A percentile compares a stretch with the other conserved stretches of the same genome.
Conservation (phyloP, 2,329 filamentous ascomycete genomes). For the Aspergillus fischeri region DNA sequence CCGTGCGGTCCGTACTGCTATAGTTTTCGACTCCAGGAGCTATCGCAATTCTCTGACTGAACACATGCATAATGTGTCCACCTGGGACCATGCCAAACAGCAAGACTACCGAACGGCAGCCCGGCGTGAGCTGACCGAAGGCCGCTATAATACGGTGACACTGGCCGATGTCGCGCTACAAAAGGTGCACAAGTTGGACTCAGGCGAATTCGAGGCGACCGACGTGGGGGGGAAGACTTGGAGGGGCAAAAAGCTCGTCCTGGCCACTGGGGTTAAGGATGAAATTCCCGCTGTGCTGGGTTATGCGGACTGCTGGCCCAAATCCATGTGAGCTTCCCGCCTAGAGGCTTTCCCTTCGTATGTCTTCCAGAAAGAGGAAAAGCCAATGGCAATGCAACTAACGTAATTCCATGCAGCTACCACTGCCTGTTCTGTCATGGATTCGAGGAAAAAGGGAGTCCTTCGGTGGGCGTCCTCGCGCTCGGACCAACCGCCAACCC, state of each 20-base stretch:
- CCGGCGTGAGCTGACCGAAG: background rate
- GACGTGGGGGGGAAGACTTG: no score
- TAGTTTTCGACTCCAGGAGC: background rate
- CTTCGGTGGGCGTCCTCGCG: background rate
- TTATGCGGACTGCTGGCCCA: no score
- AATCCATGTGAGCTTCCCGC: conserved; percentile 23
- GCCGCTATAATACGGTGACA: background rate
- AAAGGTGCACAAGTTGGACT: background rate
- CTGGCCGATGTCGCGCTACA: background rate
- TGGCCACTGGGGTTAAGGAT: no score
- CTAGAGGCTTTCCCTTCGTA: conserved; percentile 7
- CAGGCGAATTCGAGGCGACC: no score
- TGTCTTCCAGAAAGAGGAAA: conserved; percentile 11
- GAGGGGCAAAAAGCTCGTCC: no score
- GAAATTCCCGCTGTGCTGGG: no score
- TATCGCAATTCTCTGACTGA: background rate
- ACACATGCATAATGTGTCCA: background rate
- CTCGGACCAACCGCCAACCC: conserved; percentile 18
- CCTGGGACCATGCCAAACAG: background rate
- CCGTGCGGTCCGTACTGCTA: background rate
- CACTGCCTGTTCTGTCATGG: no score
- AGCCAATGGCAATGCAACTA: conserved; percentile 9
- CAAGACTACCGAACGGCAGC: background rate
- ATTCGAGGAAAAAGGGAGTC: no score
- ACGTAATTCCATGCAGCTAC: background rate